Conservation (phyloP, 345 rosid genomes). For the Gossypium sturtianum region DNA sequence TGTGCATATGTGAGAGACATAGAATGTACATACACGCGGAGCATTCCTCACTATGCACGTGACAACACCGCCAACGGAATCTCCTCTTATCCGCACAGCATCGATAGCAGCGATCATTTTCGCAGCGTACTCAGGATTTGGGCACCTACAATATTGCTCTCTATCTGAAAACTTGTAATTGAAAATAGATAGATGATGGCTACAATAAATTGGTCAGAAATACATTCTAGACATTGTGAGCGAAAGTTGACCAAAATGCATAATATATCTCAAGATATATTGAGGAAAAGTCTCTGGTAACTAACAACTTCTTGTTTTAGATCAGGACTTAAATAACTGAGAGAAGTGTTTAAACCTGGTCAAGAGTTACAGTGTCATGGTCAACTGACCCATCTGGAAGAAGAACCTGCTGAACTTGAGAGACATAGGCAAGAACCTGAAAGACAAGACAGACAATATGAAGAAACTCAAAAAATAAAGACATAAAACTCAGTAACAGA, state of each 20-base stretch:
- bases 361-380: conserved; percentile 57
- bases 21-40: conserved; percentile 62
- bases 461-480: not conserved
- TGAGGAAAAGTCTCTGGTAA: not conserved
- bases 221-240: not conserved
- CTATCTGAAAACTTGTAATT: conserved; percentile 49
- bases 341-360: conserved; percentile 47
- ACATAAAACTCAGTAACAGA: not conserved
- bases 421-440: conserved; percentile 93
- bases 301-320: not conserved
- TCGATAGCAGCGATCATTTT: conserved; percentile 97
- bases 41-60: conserved; percentile 88
- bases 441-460: conserved; percentile 12
- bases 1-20: not conserved
- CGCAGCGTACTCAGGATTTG: conserved; percentile 92
- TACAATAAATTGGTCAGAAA: not conserved
- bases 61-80: conserved; percentile 94
- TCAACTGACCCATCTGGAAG: conserved; percentile 77
- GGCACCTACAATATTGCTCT: conserved; percentile 94
- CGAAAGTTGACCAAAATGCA: not conserved
- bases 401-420: conserved; percentile 77
- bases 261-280: not conserved
- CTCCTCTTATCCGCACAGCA: conserved; percentile 74
- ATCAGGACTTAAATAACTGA: not conserved
- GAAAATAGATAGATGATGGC: conserved; percentile 9